Evolutionary conservation across 257 asterid genomes (phyloP), one percentile per base, ranked within the genome.

Genomic region (Nemophila menziesii): DNA sequence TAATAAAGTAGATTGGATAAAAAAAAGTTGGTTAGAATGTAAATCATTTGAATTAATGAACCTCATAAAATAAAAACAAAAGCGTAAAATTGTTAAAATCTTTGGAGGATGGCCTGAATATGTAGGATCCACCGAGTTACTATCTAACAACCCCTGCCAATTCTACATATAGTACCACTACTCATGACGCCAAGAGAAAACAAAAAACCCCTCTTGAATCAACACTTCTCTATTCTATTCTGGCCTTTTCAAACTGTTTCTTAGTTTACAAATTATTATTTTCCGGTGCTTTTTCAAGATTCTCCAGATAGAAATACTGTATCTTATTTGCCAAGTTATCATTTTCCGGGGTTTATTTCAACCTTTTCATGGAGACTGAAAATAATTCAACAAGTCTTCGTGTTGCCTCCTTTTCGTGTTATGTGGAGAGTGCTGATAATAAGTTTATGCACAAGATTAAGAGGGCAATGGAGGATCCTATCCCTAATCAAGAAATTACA

Each of bases 401-500:
- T 0, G 89, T 85, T n/a, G 95, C 78, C 16, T 85, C 96, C 14
- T 85, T 85, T 59, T 57, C 96, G 4, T 75, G 66, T 41, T 85
- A 85, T 72, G 74, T 85, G 0, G 80, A 82, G 63, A 44, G 70
- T 3, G 63, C 73, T 9, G 74, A 70, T 49, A 83, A 80, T 20
- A 81, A 41, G 54, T 42, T 70, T 37, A 53, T 61, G 37, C 78
- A 58, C 39, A 65, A 67, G 39, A 57, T 71, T 36, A 46, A 26
- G 33, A 46, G 46, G 7, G 55, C 63, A 16, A 23, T 67, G 29
- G 82, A 75, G 42, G 74, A 82, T 13, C 56, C 54, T 40, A 39
- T 41, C 33, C 49, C 77, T 56, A 20, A 14, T 26, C 33, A 26
- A 4, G 54, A 29, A 0, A 60, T 61, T 14, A 39, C 37, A 11